Percentiles rank a stretch among this genome's conserved stretches.
These are phyloP conservation scores for Diaporthe ampelina DNA, from an alignment of 2,329 filamentous ascomycete species.

Conservation along the genomic window DNA sequence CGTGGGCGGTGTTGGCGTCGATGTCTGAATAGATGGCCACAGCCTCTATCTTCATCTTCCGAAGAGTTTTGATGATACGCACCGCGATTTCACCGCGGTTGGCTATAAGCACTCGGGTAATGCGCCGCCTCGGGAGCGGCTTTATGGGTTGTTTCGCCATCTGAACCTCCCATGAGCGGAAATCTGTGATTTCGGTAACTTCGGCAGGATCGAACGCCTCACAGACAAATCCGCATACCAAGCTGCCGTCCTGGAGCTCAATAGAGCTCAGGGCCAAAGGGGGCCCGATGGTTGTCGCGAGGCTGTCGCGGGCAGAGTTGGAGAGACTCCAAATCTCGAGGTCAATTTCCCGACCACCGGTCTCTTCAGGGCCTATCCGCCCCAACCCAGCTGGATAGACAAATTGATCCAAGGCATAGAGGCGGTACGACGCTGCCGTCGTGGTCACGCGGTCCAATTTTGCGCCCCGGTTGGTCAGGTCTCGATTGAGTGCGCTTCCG, in stretches of 20 bases:
- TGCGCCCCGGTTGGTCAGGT: not conserved
- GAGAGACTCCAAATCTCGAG: not conserved
- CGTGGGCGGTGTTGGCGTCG: not conserved
- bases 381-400: not conserved
- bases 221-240: not conserved
- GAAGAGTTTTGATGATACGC: conserved; percentile 1
- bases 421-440: not conserved
- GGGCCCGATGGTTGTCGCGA: not conserved
- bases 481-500: too few relatives aligned
- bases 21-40: not conserved
- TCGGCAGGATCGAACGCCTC: too few relatives aligned
- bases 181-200: not conserved
- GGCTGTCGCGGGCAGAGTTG: not conserved
- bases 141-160: not conserved
- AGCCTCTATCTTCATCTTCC: not conserved
- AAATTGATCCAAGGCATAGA: not conserved
- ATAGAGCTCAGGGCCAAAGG: not conserved
- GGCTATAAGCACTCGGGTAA: not conserved
- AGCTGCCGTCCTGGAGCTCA: not conserved
- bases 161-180: not conserved
- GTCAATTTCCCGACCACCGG: not conserved
- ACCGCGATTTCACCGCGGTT: conserved; percentile 15
- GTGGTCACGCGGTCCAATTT: not conserved
- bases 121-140: not conserved
- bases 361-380: not conserved